A percentile compares a stretch with the other conserved stretches of the same genome.
Evolutionary conservation across 495 filamentous ascomycete species (phyloP).

Genomic region (Penicillium pulvis): DNA sequence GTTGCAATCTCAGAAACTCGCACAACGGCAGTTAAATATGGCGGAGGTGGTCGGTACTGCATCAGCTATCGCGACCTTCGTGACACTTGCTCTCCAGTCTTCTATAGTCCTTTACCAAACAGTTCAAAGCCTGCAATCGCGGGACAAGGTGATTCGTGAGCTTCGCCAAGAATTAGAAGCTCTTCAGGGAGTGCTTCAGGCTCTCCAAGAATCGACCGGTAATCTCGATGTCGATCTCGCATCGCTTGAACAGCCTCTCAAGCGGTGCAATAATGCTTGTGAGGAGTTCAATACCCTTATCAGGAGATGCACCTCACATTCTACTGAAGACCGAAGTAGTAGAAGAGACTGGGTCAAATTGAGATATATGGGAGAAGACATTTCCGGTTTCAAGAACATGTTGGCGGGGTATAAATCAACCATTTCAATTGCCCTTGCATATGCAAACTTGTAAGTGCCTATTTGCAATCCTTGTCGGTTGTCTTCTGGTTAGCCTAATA

Average conservation of each 20-base stretch:
- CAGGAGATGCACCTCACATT: conserved; percentile 1
- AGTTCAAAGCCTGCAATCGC: conserved; percentile 6
- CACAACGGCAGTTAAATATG: no score
- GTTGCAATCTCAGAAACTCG: no score
- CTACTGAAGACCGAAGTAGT: conserved; percentile 12
- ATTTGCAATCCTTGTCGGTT: conserved; percentile 2
- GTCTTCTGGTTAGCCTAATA: neutral
- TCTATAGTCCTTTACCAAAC: no score
- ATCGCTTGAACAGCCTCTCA: conserved; percentile 4
- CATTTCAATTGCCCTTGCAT: conserved; percentile 29
- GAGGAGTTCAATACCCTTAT: conserved; percentile 4
- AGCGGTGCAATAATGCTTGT: conserved; percentile 7
- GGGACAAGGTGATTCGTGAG: conserved; percentile 9
- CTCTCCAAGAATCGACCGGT: neutral
- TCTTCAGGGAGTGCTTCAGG: conserved; percentile 4
- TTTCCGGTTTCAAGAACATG: conserved; percentile 26
- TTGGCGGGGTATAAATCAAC: conserved; percentile 36
- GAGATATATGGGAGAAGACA: conserved; percentile 33
- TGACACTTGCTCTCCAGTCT: no score
- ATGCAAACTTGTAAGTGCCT: conserved; percentile 27
- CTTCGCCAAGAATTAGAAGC: conserved; percentile 9
- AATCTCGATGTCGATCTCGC: neutral
- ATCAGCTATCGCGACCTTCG: no score
- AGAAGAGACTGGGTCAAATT: conserved; percentile 36
- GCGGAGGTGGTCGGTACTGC: neutral